Base-by-base conservation (phyloP, 345 rosid species). In the Gossypium anomalum region DNA sequence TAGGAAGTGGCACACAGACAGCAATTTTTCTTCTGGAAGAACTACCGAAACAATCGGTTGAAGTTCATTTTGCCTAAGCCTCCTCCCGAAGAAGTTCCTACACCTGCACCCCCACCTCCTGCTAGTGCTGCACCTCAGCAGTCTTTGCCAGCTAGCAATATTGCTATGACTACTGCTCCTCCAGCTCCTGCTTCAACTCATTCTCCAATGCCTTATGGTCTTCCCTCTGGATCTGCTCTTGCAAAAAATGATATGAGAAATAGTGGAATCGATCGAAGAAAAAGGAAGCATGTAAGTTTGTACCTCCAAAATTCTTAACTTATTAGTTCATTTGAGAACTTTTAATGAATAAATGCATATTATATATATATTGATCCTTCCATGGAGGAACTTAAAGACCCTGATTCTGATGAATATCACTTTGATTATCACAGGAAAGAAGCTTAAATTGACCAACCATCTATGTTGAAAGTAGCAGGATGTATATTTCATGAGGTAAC, bases 11-110 rank as follows among this genome's bases (percentile, higher is more conserved):
- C 91, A 1, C 99, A 96, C 82, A 86, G 99, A 76, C 98, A 93
- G 82, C 97, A 96, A 79, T 96, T 96, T 86, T 96, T 87, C 79
- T 96, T 80, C 78, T 96, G 98, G 99, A 96, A 96, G 87, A 96
- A 96, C 87, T 88, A 96, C 74, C 86, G 97, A 78, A 96, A 90
- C 87, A 96, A 96, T 77, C 80, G 97, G 70, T 76, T 96, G 84
- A 93, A 90, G 79, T 98, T 93, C 89, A 93, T 96, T 73, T 76
- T 87, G 81, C 98, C 97, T 3, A 88, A 93, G 84, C 90, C 93
- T 67, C 95, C 91, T 81, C 97, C 97, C n/a, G 99, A 96, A 77
- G 88, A 90, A 78, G 77, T 73, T 66, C 81, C 89, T 71, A 86
- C 86, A 20, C 86, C 87, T 58, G 74, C 86, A 11, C 64, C 85